phyloP scores from a whole-genome alignment of 139 green algal genomes.

The Gonium pectorale region DNA sequence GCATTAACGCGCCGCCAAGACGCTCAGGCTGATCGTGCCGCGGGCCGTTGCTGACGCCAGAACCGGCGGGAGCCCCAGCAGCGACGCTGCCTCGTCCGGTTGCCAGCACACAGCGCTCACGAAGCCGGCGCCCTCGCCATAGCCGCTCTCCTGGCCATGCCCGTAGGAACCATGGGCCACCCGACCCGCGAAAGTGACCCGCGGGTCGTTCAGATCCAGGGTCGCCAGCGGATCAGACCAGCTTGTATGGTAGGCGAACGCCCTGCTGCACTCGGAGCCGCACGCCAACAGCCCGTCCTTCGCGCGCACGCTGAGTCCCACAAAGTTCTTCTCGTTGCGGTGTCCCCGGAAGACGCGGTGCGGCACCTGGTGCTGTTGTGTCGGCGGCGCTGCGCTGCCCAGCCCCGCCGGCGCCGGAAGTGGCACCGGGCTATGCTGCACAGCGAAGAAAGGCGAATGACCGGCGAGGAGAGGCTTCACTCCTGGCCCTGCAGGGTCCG shows the following conservation, averaged over 20 bases:
- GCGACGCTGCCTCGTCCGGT: conserved; percentile 14
- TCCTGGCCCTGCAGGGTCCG: too few species aligned
- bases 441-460: too few species aligned
- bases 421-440: too few species aligned
- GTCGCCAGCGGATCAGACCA: conserved; percentile 51
- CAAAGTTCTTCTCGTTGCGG: conserved; percentile 95
- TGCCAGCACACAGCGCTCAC: conserved; percentile 57
- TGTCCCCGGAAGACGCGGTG: conserved; percentile 80
- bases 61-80: conserved; percentile 35
- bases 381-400: too few species aligned
- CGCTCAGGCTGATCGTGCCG: conserved; percentile 11
- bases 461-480: too few species aligned
- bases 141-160: too few species aligned
- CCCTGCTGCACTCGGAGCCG: conserved; percentile 78
- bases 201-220: neutral
- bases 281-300: conserved; percentile 85
- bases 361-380: too few species aligned
- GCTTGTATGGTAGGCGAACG: conserved; percentile 57
- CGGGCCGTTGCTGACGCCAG: conserved; percentile 47
- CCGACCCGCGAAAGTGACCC: neutral
- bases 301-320: conserved; percentile 82
- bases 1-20: neutral
- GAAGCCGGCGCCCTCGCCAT: neutral
- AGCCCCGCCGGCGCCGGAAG: too few species aligned
- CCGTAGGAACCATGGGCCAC: neutral